Base-by-base conservation (phyloP, 352 stramenopile genomes). In the Blastocystis sp. region DNA sequence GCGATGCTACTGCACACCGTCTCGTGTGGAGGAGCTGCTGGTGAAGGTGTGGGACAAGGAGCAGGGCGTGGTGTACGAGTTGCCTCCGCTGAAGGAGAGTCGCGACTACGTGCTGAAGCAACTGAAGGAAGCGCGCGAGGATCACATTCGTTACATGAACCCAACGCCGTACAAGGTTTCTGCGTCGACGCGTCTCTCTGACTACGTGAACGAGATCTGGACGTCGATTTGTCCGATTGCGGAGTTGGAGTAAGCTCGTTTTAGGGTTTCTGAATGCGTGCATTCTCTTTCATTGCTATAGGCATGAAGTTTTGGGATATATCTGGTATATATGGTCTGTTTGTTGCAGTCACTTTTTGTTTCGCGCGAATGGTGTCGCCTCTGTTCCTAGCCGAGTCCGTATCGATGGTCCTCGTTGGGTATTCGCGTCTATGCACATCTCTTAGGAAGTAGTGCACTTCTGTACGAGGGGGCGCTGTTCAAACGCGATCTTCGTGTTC, bases 161-260 rank as follows among this genome's bases (percentile, higher is more conserved):
- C 96, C 97, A 41, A 98, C 95, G 60, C 95, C 95, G 31, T 95
- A 95, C 91, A 94, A 94, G 88, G 92, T 95, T 12, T 95, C 92
- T 26, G 92, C 96, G 6, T 95, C 92, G 13, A 79, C 92, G 51
- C 88, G 90, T 26, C 91, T 98, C 91, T 96, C 93, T 70, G 93
- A 96, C 61, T 98, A 98, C 80, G 95, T 98, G 76, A 97, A 98
- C 91, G 92, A 98, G 80, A 92, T 99, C 51, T 99, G 97, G 97
- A 71, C 74, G 31, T 85, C 74, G 60, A 85, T 85, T 50, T 85
- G 74, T 39, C 74, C 74, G 4, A 95, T 95, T 92, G 94, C 94
- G 90, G 94, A 96, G 91, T 95, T 94, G 51, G 74, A 85, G 51
- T 85, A 85, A 85, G 21, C 45, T 62, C 65, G 29, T 69, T 37